These are phyloP conservation scores for Tuber calosporum DNA, from an alignment of 495 filamentous ascomycete species.

Conservation along the genomic window DNA sequence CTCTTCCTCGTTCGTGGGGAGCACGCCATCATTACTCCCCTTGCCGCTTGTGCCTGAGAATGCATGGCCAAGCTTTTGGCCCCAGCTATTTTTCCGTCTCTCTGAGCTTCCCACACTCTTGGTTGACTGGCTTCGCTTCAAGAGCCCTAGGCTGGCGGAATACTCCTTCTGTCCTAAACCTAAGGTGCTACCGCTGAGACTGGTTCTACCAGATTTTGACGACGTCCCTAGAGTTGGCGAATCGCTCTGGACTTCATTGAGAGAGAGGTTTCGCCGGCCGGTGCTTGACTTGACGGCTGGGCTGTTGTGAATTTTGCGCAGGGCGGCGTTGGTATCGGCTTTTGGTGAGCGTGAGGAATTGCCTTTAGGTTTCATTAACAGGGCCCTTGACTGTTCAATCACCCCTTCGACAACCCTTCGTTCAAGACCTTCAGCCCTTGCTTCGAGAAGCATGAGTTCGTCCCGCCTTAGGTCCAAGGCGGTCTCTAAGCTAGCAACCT, in stretches of 20 bases:
- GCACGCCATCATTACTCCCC: slow-evolving; percentile 46
- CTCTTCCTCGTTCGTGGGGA: slow-evolving; percentile 43
- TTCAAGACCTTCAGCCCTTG: slow-evolving; percentile 76
- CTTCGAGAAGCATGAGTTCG: slow-evolving; percentile 83
- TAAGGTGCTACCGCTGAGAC: slow-evolving; percentile 49
- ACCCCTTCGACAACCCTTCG: slow-evolving; percentile 88
- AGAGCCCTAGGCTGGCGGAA: slow-evolving; percentile 46
- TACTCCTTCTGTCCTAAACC: slow-evolving; percentile 40
- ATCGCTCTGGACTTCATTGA: slow-evolving; percentile 81
- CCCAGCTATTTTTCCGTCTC: slow-evolving; percentile 68
- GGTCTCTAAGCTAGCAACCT: slow-evolving; percentile 80
- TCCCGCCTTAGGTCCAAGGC: slow-evolving; percentile 80
- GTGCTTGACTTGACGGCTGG: slow-evolving; percentile 44
- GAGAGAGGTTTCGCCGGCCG: slow-evolving; percentile 72
- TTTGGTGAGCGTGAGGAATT: slow-evolving; percentile 53
- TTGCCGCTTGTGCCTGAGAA: slow-evolving; percentile 46
- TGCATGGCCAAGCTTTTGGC: slow-evolving; percentile 46
- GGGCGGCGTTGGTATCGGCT: slow-evolving; percentile 27
- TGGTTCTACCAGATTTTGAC: slow-evolving; percentile 49
- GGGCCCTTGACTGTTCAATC: slow-evolving; percentile 82
- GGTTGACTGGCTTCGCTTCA: slow-evolving; percentile 66
- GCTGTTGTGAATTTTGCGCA: slow-evolving; percentile 37
- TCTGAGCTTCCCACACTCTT: slow-evolving; percentile 53
- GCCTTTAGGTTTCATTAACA: slow-evolving; percentile 62
- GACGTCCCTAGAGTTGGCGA: slow-evolving; percentile 52